Conservation (phyloP, 495 filamentous ascomycete species). For the Lasiosphaeriaceae sp. region DNA sequence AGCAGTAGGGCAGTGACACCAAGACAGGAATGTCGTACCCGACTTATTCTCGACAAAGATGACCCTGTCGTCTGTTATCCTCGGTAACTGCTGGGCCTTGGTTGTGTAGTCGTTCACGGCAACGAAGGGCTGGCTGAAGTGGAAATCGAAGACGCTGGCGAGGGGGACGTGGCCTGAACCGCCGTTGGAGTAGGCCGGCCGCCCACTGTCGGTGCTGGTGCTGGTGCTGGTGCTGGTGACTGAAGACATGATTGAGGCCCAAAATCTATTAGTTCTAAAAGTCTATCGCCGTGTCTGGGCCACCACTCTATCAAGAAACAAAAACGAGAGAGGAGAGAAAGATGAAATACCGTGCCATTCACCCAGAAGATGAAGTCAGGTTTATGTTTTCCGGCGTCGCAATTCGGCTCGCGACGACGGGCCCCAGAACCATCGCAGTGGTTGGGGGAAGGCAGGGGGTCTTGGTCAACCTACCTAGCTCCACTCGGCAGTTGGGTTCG, state of each 20-base stretch:
- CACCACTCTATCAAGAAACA: too few species aligned
- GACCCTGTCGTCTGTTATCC: slow-evolving; percentile 17
- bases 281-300: too few species aligned
- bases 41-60: slow-evolving; percentile 30
- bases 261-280: too few species aligned
- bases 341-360: not conserved
- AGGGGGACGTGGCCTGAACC: slow-evolving; percentile 21
- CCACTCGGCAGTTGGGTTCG: too few species aligned
- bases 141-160: slow-evolving; percentile 21
- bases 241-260: too few species aligned
- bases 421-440: not conserved
- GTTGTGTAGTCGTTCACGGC: slow-evolving; percentile 19
- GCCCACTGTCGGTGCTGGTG: not conserved
- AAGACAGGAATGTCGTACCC: slow-evolving; percentile 11
- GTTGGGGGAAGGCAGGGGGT: not conserved
- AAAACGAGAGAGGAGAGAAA: too few species aligned
- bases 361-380: not conserved
- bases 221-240: not conserved
- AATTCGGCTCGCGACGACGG: slow-evolving; percentile 5
- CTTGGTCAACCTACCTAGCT: too few species aligned
- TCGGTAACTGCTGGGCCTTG: slow-evolving; percentile 15
- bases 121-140: slow-evolving; percentile 28
- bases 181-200: slow-evolving; percentile 15
- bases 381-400: slow-evolving; percentile 9
- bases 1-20: not conserved